phyloP scores from a whole-genome alignment of 768 basidiomycete species.

The Leccinum aurantiacum region DNA sequence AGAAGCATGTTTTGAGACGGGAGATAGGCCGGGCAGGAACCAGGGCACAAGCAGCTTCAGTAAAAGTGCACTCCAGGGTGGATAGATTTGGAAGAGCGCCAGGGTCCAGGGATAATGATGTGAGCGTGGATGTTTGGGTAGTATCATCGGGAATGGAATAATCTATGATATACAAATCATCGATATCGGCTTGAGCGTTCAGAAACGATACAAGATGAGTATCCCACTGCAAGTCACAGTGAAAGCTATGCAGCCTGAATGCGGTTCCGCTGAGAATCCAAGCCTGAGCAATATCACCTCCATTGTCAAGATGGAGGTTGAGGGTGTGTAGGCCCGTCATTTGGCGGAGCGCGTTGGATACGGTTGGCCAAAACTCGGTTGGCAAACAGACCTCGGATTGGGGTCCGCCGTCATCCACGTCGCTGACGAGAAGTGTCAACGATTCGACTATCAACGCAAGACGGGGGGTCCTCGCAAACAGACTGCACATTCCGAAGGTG shows the following conservation, averaged over 20 bases:
- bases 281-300: slow-evolving; percentile 28
- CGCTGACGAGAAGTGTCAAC: slow-evolving; percentile 47
- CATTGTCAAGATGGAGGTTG: slow-evolving; percentile 43
- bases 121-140: slow-evolving; percentile 13
- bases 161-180: slow-evolving; percentile 37
- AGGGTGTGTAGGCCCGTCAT: slow-evolving; percentile 50
- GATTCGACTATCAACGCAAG: slow-evolving; percentile 54
- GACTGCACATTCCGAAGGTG: slow-evolving; percentile 45
- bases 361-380: slow-evolving; percentile 47
- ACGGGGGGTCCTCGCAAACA: slow-evolving; percentile 46
- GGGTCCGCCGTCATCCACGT: slow-evolving; percentile 15
- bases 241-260: slow-evolving; percentile 60
- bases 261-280: slow-evolving; percentile 42
- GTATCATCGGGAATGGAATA: slow-evolving; percentile 24
- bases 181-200: slow-evolving; percentile 25
- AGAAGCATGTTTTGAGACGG: slow-evolving; percentile 69
- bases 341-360: slow-evolving; percentile 50
- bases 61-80: slow-evolving; percentile 64
- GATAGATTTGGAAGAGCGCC: slow-evolving; percentile 49
- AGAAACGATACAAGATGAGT: slow-evolving; percentile 42
- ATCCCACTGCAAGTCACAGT: slow-evolving; percentile 71
- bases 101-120: slow-evolving; percentile 22
- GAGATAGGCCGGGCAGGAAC: slow-evolving; percentile 59
- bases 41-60: slow-evolving; percentile 58
- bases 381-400: slow-evolving; percentile 21